Evolutionary conservation across 495 filamentous ascomycete genomes (phyloP), one percentile per base, ranked within the genome.

Genomic region (Penicilliopsis zonata): DNA sequence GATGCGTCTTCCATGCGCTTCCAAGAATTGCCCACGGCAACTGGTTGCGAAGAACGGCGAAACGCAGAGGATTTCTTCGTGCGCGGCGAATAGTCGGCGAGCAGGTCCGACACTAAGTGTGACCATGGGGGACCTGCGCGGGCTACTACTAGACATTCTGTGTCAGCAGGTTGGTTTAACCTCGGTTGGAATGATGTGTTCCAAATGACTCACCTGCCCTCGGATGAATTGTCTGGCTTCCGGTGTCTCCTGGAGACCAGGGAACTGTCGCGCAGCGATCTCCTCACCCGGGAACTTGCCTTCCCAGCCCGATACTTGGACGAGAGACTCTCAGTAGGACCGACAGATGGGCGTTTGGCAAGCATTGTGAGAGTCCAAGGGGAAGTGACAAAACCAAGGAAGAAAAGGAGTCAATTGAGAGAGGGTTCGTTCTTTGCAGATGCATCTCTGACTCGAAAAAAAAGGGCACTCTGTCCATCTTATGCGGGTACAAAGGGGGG

Each of bases 81-180:
- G 87, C 14, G 85, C 84, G 21, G 84, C 84, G 60, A 95, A 95
- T 50, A 92, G 79, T 12, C 83, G 73, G 44, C 80, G 71, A 35
- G 83, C 74, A 8, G 68, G 70, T 4, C 87, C 87, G 43, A 93
- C 74, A 41, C 72, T 65, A 41, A 94, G 66, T 30, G 82, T 88
- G 40, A 94, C 69, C 38, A 94, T 78, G 31, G 80, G 65, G 9
- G 81, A 80, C 46, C 70, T 73, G 44, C 72, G 49, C 46, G 62
- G 66, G 41, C 72, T 82, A 22, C 9, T 10, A 30, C 16, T 7
- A 16, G 19, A 2, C 9, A 8, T 4, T 23, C 13, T 13, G 25
- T 22, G 28, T 31, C 10, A 24, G 7, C 14, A 25, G 20, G 8
- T 26, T 20, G 13, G 25, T 8, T 13, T 40, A n/a, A n/a, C n/a